Percentiles rank a stretch among this genome's conserved stretches.
These are phyloP conservation scores for Ogataea trehalophila DNA, from an alignment of 805 yeast genomes.

Conservation along the genomic window DNA sequence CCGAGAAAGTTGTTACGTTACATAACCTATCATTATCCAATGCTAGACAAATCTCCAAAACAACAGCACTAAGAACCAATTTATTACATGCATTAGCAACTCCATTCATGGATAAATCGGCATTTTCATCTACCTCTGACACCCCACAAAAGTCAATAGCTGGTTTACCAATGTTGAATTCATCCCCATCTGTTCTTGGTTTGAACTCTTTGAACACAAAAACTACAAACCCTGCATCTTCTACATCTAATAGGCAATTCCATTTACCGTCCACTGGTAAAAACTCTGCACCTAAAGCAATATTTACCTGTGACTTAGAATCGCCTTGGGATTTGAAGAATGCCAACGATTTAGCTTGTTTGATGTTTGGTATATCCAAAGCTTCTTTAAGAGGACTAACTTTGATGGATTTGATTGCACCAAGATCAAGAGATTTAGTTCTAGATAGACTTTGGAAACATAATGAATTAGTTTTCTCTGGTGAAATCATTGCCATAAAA, in stretches of 20 bases:
- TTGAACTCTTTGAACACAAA: conserved; percentile 14
- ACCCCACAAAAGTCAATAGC: conserved; percentile 14
- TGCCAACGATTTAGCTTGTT: conserved; percentile 84
- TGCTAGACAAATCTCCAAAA: conserved; percentile 32
- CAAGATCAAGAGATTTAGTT: conserved; percentile 70
- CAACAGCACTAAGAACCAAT: conserved; percentile 39
- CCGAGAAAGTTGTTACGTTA: conserved; percentile 43
- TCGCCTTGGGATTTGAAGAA: conserved; percentile 80
- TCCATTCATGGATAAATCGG: conserved; percentile 48
- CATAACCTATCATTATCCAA: conserved; percentile 53
- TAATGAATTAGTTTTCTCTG: conserved; percentile 60
- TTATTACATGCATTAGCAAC: conserved; percentile 62
- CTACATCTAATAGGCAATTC: conserved; percentile 29
- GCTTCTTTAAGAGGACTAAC: conserved; percentile 56
- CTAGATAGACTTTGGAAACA: conserved; percentile 45
- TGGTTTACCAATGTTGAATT: conserved; percentile 21
- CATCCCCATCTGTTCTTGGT: conserved; percentile 25
- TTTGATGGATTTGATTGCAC: conserved; percentile 71
- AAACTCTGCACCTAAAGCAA: conserved; percentile 71
- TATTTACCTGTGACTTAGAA: conserved; percentile 69
- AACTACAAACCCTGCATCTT: conserved; percentile 22
- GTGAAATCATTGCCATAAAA: conserved; percentile 77
- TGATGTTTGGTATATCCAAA: conserved; percentile 77
- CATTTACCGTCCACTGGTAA: conserved; percentile 68
- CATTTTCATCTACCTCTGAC: conserved; percentile 5